Evolutionary conservation across 768 basidiomycete genomes (phyloP).

Genomic region (Lepiota venenata): DNA sequence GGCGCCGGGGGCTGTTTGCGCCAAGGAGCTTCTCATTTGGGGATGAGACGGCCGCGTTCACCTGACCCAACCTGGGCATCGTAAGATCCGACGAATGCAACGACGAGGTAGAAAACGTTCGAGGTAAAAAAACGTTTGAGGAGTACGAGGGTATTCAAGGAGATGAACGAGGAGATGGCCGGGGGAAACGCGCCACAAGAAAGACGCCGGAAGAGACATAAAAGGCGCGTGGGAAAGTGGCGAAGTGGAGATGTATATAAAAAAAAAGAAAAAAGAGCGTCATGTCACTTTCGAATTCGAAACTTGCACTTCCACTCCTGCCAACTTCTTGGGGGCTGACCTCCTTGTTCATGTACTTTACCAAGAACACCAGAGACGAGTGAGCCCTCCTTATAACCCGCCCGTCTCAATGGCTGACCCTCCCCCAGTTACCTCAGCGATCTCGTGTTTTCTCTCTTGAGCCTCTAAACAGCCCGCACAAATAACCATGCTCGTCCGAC

Average conservation of each 20-base stretch:
- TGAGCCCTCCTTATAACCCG: slow-evolving; percentile 31
- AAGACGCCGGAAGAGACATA: too few species aligned
- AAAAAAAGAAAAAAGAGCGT: slow-evolving; percentile 12
- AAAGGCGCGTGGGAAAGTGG: slow-evolving; percentile 7
- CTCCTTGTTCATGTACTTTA: slow-evolving; percentile 71
- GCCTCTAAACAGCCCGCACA: slow-evolving; percentile 26
- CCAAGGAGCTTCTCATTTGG: neutral
- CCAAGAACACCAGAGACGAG: slow-evolving; percentile 89
- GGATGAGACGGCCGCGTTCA: neutral
- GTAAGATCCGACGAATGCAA: slow-evolving; percentile 5
- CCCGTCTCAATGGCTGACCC: slow-evolving; percentile 20
- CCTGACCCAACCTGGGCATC: neutral
- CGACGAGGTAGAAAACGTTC: neutral
- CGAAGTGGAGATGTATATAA: neutral
- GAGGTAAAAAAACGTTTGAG: neutral
- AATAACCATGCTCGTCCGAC: slow-evolving; percentile 54
- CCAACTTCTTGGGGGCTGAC: slow-evolving; percentile 18
- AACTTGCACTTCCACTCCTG: slow-evolving; percentile 6
- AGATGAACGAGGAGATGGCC: neutral
- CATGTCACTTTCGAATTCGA: slow-evolving; percentile 11
- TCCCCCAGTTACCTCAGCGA: slow-evolving; percentile 78
- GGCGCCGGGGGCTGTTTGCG: neutral
- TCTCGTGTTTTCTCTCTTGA: slow-evolving; percentile 78
- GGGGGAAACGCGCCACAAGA: too few species aligned
- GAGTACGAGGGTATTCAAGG: neutral